Evolutionary conservation across 305 asterid species (phyloP), one percentile per base, ranked within the genome.

Genomic region (Rubia peregrina): DNA sequence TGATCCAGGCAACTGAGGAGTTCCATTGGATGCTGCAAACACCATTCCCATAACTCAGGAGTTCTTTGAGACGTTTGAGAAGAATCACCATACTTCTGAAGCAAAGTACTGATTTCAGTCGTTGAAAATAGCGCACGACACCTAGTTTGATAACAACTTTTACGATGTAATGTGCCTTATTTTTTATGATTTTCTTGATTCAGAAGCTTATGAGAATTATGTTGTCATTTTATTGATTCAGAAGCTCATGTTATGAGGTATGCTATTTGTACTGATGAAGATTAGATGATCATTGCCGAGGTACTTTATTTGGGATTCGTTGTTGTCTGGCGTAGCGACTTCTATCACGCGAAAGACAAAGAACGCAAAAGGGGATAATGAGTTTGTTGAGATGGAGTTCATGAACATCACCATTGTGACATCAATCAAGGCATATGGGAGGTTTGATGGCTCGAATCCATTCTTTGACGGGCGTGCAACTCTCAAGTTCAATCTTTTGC

Each of bases 1-100:
- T 19, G 88, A 85, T 60, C 77, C 62, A 70, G 98, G 98, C 2
- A 92, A 90, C 70, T n/a, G n/a, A n/a, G n/a, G n/a, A n/a, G n/a
- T n/a, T 77, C 96, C 98, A 56, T 80, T 92, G 64, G 98, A 92
- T 86, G 97, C 98, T 71, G 89, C 97, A 33, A 85, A 92, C 86
- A 90, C 97, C 36, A 90, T 92, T 30, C 95, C 95, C 0, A 85
- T 89, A 67, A 77, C 94, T 19, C 40, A 59, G 10, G 76, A 82
- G 1, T 89, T 90, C 61, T 87, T 84, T 56, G 77, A 80, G 61
- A 77, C 75, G 21, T 84, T 89, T 73, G 90, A 92, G 80, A 79
- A 80, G 84, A 90, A 87, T 77, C 96, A 89, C 73, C 78, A 63
- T 7, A 92, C 97, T 49, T 85, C 69, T 33, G 98, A 92, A 85